phyloP scores from a whole-genome alignment of 352 stramenopile genomes.

The Pythium chondricola region DNA sequence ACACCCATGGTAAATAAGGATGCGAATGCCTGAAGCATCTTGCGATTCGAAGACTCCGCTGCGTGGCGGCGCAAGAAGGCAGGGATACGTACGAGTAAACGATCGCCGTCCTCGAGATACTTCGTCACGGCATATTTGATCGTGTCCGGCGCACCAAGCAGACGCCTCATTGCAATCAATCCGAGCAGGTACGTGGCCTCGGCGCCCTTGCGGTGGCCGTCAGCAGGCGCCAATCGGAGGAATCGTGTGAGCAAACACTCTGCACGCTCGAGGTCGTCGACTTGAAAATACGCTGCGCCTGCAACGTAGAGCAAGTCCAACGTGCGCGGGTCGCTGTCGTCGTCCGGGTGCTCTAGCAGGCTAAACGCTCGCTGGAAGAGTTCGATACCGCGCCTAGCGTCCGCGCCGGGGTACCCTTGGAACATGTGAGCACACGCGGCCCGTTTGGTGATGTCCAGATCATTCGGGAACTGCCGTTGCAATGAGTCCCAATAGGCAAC shows the following conservation, averaged over 20 bases:
- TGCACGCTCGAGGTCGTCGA: background rate
- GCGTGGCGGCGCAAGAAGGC: background rate
- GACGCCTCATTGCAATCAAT: constrained; percentile 1
- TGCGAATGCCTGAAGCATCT: background rate
- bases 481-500: constrained; percentile 1
- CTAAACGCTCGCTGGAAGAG: constrained; percentile 5
- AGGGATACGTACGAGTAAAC: background rate
- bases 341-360: background rate
- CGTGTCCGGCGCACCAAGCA: too few relatives aligned
- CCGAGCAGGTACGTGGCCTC: constrained; percentile 1
- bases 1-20: background rate
- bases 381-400: background rate
- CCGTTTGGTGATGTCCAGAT: constrained; percentile 1
- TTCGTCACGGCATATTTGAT: background rate
- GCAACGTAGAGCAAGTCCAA: constrained; percentile 3
- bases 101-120: constrained; percentile 5
- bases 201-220: constrained; percentile 5
- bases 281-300: constrained; percentile 3
- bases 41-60: background rate
- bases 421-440: background rate
- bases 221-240: background rate
- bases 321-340: constrained; percentile 3
- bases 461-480: background rate
- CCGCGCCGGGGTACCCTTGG: background rate
- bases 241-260: background rate